These are phyloP conservation scores for Fusarium sambucinum DNA, from an alignment of 2,329 filamentous ascomycete species.

Conservation along the genomic window DNA sequence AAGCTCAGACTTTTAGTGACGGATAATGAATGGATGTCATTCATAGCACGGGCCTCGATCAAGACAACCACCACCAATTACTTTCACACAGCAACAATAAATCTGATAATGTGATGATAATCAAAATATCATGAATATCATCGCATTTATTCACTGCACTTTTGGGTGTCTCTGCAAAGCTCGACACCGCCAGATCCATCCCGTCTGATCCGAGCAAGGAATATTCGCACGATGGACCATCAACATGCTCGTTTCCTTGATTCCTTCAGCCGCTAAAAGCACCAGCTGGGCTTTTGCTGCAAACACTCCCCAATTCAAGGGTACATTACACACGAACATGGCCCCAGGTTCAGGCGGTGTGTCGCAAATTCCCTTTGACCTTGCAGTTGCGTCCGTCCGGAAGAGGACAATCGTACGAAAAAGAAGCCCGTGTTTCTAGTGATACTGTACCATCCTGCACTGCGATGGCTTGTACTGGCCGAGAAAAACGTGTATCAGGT, in stretches of 20 bases:
- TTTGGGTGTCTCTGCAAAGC: not conserved
- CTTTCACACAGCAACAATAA: slow-evolving; percentile 3
- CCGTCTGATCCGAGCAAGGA: slow-evolving; percentile 26
- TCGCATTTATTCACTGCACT: not conserved
- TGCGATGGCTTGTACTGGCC: slow-evolving; percentile 17
- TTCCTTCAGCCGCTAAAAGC: slow-evolving; percentile 41
- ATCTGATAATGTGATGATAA: not conserved
- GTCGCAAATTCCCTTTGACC: slow-evolving; percentile 33
- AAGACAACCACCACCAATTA: slow-evolving; percentile 11
- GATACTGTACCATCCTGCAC: slow-evolving; percentile 15
- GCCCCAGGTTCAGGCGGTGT: slow-evolving; percentile 45
- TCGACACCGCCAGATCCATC: slow-evolving; percentile 26
- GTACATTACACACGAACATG: slow-evolving; percentile 36
- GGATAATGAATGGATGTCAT: not conserved
- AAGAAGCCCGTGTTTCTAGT: slow-evolving; percentile 35
- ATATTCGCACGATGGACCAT: slow-evolving; percentile 22
- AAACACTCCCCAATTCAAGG: slow-evolving; percentile 42
- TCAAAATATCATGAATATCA: not conserved
- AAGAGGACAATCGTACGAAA: slow-evolving; percentile 38
- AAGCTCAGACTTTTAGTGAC: not conserved
- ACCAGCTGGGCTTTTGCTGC: slow-evolving; percentile 32
- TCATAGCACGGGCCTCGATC: slow-evolving; percentile 3
- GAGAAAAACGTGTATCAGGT: slow-evolving; percentile 39
- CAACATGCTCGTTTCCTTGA: slow-evolving; percentile 28
- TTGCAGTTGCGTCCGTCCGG: slow-evolving; percentile 15